A percentile compares a stretch with the other conserved stretches of the same genome.
Conservation (phyloP, 2,329 filamentous ascomycete genomes). For the Ascocoryne sarcoides region DNA sequence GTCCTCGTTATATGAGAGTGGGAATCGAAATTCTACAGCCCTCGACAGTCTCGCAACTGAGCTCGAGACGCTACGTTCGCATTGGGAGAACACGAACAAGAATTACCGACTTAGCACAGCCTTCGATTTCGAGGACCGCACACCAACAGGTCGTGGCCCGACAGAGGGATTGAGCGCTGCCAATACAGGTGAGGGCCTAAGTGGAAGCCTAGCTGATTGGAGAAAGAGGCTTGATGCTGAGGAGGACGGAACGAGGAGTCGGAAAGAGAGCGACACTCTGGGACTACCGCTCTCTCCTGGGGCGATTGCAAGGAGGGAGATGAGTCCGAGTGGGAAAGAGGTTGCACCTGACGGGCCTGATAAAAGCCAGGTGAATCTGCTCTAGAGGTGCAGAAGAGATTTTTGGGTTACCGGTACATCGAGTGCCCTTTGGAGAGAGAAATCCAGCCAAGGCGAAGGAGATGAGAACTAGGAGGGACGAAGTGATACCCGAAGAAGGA, state of each 20-base stretch:
- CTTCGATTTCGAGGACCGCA: slow-evolving; percentile 61
- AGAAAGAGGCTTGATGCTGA: slow-evolving; percentile 61
- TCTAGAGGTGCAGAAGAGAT: slow-evolving; percentile 5
- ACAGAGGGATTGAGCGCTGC: slow-evolving; percentile 37
- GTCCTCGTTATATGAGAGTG: slow-evolving; percentile 38
- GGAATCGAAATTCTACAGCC: slow-evolving; percentile 57
- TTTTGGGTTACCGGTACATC: too few species aligned
- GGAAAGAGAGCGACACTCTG: slow-evolving; percentile 15
- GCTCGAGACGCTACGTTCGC: slow-evolving; percentile 77
- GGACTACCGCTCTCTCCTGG: slow-evolving; percentile 7
- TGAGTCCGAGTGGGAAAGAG: slow-evolving; percentile 24
- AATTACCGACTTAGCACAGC: slow-evolving; percentile 85
- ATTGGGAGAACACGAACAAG: slow-evolving; percentile 95
- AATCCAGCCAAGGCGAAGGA: too few species aligned
- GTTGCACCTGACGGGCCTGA: slow-evolving; percentile 8
- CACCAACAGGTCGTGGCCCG: slow-evolving; percentile 1
- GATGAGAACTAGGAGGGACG: too few species aligned
- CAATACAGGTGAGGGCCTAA: slow-evolving; percentile 43
- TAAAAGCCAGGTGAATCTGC: slow-evolving; percentile 14
- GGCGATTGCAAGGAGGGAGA: slow-evolving; percentile 15
- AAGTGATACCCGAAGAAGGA: too few species aligned
- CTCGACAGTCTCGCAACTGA: slow-evolving; percentile 88
- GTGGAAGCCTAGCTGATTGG: slow-evolving; percentile 71
- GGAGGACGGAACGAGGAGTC: slow-evolving; percentile 19
- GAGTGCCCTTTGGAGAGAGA: too few species aligned